Conservation (phyloP, 1,284 basidiomycete species). For the Xerocomus minutiporus region DNA sequence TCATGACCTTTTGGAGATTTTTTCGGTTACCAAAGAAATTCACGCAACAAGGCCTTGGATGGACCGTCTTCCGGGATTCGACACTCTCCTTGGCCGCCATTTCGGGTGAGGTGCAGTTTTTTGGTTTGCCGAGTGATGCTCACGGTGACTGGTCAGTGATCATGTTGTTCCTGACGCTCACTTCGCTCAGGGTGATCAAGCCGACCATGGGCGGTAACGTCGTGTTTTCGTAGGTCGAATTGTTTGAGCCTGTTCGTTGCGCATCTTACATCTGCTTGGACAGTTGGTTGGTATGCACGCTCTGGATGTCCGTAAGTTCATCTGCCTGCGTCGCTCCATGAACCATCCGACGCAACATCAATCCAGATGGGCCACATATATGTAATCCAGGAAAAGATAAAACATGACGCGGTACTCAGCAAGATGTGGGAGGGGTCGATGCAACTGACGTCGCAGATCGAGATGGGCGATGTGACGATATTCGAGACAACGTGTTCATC, state of each 20-base stretch:
- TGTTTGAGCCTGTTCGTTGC: neutral
- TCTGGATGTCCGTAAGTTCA: constrained; percentile 13
- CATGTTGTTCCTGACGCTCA: constrained; percentile 22
- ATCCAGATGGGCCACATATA: constrained; percentile 17
- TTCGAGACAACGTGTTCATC: neutral
- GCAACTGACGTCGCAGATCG: constrained; percentile 7
- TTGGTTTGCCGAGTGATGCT: neutral
- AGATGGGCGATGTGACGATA: neutral
- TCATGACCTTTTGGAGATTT: constrained; percentile 18
- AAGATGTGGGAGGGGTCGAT: neutral
- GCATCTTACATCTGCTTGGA: neutral
- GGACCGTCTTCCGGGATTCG: constrained; percentile 17
- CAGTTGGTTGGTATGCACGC: constrained; percentile 19
- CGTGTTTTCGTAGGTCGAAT: constrained; percentile 15
- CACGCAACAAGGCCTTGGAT: constrained; percentile 3
- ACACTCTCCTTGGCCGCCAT: constrained; percentile 6
- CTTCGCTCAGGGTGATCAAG: constrained; percentile 11
- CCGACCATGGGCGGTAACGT: constrained; percentile 15
- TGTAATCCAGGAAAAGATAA: constrained; percentile 12
- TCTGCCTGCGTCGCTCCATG: neutral
- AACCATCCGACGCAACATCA: neutral
- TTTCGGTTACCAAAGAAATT: constrained; percentile 8
- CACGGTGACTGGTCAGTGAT: constrained; percentile 7
- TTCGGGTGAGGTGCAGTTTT: constrained; percentile 1
- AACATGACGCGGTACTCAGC: neutral